Evolutionary conservation across 768 basidiomycete genomes (phyloP).

Genomic region (Rhodocollybia butyracea): DNA sequence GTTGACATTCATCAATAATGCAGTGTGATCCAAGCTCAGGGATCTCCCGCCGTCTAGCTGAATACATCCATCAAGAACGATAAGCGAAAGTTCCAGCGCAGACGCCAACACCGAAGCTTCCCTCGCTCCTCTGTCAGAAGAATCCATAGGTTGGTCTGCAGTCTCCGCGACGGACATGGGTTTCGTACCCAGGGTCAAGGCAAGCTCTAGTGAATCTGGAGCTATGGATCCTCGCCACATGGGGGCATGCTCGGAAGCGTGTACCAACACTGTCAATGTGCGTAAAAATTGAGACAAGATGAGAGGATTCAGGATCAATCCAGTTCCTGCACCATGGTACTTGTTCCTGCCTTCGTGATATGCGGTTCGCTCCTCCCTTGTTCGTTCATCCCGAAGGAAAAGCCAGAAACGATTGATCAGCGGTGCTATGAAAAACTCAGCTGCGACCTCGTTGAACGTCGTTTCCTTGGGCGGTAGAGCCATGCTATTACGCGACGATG

Average conservation of each 20-base stretch:
- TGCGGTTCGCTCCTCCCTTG: slow-evolving; percentile 68
- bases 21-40: slow-evolving; percentile 72
- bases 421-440: slow-evolving; percentile 86
- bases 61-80: slow-evolving; percentile 70
- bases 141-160: slow-evolving; percentile 31
- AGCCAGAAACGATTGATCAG: slow-evolving; percentile 93
- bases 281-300: slow-evolving; percentile 73
- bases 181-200: slow-evolving; percentile 70
- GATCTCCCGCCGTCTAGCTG: slow-evolving; percentile 77
- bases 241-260: slow-evolving; percentile 76
- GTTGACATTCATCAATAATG: slow-evolving; percentile 62
- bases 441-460: slow-evolving; percentile 70
- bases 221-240: slow-evolving; percentile 81
- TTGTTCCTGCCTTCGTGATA: slow-evolving; percentile 48
- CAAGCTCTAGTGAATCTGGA: slow-evolving; percentile 81
- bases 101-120: slow-evolving; percentile 74
- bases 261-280: slow-evolving; percentile 75
- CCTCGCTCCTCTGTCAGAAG: slow-evolving; percentile 31
- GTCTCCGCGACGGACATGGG: slow-evolving; percentile 46
- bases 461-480: slow-evolving; percentile 17
- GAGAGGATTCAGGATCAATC: slow-evolving; percentile 76
- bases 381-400: slow-evolving; percentile 84
- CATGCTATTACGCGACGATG: slow-evolving; percentile 3
- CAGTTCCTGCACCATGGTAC: slow-evolving; percentile 75
- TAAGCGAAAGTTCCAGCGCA: slow-evolving; percentile 73